A percentile compares a stretch with the other conserved stretches of the same genome.
Conservation (phyloP, 2,329 filamentous ascomycete species). For the Coleophoma eucalyptorum region DNA sequence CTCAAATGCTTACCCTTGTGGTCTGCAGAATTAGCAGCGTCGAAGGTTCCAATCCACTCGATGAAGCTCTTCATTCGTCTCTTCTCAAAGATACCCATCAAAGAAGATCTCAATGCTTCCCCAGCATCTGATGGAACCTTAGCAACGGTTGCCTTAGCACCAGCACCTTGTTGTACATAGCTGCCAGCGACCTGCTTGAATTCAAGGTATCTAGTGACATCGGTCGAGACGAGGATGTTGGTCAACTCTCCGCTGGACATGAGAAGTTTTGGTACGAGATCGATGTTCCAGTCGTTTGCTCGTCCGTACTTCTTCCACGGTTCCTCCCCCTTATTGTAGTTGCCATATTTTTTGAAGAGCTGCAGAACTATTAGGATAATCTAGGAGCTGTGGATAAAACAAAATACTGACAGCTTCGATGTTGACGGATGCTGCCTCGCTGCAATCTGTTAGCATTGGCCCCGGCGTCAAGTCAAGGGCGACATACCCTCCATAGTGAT, state of each 20-base stretch:
- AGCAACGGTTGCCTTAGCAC: constrained; percentile 83
- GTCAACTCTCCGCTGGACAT: constrained; percentile 98
- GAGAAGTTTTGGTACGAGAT: constrained; percentile 95
- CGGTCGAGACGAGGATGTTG: constrained; percentile 96
- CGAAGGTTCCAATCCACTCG: constrained; percentile 89
- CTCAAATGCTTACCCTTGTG: constrained; percentile 70
- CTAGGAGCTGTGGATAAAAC: no score
- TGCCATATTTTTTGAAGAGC: constrained; percentile 97
- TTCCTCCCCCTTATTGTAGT: constrained; percentile 73
- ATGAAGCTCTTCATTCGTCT: constrained; percentile 94
- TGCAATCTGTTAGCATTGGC: constrained; percentile 34
- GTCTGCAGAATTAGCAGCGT: constrained; percentile 74
- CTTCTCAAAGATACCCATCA: constrained; percentile 99
- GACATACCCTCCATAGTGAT: constrained; percentile 89
- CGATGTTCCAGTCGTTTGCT: constrained; percentile 98
- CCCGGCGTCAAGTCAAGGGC: constrained; percentile 6
- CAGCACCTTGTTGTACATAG: constrained; percentile 86
- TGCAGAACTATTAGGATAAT: constrained; percentile 36
- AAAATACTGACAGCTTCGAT: constrained; percentile 72
- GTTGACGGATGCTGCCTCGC: constrained; percentile 94
- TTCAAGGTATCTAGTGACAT: constrained; percentile 83
- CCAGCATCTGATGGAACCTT: constrained; percentile 93
- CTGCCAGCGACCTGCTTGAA: constrained; percentile 95
- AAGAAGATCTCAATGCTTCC: constrained; percentile 85
- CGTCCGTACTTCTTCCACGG: constrained; percentile 98